These are phyloP conservation scores for Penicillium sp. DNA, from an alignment of 2,329 filamentous ascomycete genomes.

Conservation along the genomic window DNA sequence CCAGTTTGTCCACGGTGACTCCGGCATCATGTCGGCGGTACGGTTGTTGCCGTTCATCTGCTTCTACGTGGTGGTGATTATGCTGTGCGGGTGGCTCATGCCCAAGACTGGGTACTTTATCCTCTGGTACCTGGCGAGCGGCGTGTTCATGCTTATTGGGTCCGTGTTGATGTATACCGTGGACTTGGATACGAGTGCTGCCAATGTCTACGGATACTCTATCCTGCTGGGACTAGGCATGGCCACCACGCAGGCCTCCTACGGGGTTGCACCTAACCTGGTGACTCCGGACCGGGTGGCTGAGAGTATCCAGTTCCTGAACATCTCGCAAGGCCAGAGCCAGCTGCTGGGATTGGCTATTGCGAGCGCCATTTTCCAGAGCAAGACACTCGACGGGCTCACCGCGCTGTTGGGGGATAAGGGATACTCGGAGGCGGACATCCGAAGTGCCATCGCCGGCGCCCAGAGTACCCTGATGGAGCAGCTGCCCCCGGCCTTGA, in stretches of 20 bases:
- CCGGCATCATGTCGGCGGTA: constrained; percentile 23
- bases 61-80: constrained; percentile 17
- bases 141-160: constrained; percentile 20
- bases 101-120: constrained; percentile 18
- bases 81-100: constrained; percentile 21
- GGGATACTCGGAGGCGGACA: background rate
- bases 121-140: constrained; percentile 24
- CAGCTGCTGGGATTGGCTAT: constrained; percentile 35
- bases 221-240: constrained; percentile 22
- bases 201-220: constrained; percentile 23
- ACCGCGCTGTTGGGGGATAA: background rate
- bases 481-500: background rate
- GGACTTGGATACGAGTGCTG: constrained; percentile 14
- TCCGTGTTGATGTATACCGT: constrained; percentile 19
- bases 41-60: constrained; percentile 25
- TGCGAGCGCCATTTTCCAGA: constrained; percentile 38
- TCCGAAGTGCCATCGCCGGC: background rate
- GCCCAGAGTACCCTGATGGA: background rate
- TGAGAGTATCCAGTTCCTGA: constrained; percentile 35
- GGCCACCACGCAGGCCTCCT: constrained; percentile 19
- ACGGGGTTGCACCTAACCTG: constrained; percentile 17
- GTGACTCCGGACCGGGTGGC: constrained; percentile 9
- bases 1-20: constrained; percentile 46
- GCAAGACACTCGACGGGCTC: constrained; percentile 27
- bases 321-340: constrained; percentile 30